Conservation (phyloP, 2,329 filamentous ascomycete species). For the Colletotrichum horii region DNA sequence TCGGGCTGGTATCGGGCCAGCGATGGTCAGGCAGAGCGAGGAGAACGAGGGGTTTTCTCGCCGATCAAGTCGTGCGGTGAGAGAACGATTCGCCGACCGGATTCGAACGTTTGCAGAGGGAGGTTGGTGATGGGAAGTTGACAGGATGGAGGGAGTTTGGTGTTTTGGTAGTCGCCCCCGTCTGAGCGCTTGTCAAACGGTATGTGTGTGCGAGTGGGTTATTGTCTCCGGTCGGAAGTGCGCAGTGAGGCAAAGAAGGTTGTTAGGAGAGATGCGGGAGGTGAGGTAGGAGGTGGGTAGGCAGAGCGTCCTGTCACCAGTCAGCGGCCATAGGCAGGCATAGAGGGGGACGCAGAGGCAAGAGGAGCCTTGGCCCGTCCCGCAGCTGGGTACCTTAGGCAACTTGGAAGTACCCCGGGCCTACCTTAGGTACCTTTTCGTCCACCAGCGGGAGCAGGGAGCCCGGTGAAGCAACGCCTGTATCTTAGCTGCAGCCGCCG, state of each 20-base stretch:
- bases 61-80: neutral
- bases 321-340: neutral
- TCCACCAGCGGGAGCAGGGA: neutral
- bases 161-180: conserved; percentile 20
- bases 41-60: neutral
- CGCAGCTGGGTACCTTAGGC: neutral
- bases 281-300: conserved; percentile 3
- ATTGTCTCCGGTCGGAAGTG: conserved; percentile 13
- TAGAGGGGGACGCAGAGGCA: neutral
- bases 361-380: neutral
- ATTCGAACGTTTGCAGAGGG: neutral
- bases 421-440: neutral
- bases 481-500: neutral
- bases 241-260: conserved; percentile 2
- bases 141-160: conserved; percentile 9
- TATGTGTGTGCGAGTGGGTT: conserved; percentile 15
- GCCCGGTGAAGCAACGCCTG: neutral
- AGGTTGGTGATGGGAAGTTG: conserved; percentile 10
- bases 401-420: neutral
- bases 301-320: neutral
- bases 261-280: conserved; percentile 8
- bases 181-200: conserved; percentile 23
- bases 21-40: neutral
- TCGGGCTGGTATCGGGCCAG: conserved; percentile 9
- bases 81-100: neutral